A percentile compares a stretch with the other conserved stretches of the same genome.
phyloP scores from a whole-genome alignment of 2,329 filamentous ascomycete species.

The Sclerotinia nivalis region DNA sequence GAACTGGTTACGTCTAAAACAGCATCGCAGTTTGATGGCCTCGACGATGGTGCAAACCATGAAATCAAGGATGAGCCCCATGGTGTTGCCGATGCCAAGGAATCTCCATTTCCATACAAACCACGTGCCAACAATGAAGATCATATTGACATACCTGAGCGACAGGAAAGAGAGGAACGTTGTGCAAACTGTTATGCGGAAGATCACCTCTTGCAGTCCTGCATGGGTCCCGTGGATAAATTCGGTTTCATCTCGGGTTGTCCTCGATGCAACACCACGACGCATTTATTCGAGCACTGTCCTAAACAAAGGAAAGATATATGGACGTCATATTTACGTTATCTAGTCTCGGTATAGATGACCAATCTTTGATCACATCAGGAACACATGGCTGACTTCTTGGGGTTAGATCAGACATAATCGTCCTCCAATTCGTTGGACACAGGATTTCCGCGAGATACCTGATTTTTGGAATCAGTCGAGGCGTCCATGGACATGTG shows the following conservation, averaged over 20 bases:
- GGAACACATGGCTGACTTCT: not conserved
- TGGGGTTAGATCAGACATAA: not conserved
- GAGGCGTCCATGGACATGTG: not conserved
- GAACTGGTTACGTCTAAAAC: not conserved
- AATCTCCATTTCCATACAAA: not conserved
- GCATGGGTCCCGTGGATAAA: conserved; percentile 6
- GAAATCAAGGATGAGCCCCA: not conserved
- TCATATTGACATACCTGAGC: not conserved
- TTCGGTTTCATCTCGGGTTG: conserved; percentile 13
- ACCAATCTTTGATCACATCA: not conserved
- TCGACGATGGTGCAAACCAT: not conserved
- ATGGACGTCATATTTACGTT: fast-evolving
- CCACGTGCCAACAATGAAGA: not conserved
- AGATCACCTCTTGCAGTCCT: not conserved
- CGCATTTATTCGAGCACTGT: not conserved
- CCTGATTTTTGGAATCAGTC: no score
- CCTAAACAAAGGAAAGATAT: fast-evolving
- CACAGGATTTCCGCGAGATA: not conserved
- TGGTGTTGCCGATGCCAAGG: not conserved
- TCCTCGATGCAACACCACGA: not conserved
- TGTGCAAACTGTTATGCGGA: conserved; percentile 1
- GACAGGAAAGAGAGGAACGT: no score
- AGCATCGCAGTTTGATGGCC: not conserved
- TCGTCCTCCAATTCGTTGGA: conserved; percentile 6
- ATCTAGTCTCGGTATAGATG: not conserved